Evolutionary conservation across 768 basidiomycete species (phyloP), one percentile per base, ranked within the genome.

Genomic region (Pleurotus djamor): DNA sequence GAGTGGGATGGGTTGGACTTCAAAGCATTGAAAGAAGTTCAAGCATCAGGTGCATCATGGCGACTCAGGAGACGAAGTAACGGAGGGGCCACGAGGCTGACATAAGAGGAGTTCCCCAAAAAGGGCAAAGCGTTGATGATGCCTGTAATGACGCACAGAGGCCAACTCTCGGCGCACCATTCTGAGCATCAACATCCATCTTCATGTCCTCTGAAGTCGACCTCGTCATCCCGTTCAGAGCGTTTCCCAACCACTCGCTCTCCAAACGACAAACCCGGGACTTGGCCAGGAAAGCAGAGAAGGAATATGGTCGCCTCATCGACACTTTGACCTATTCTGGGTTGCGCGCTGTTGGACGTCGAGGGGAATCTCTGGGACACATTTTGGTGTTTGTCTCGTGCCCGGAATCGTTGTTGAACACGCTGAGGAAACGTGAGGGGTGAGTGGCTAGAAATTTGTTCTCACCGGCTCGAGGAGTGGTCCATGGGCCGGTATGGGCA

Each of bases 331-430:
- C 75, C 13, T 74, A 78, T 13, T 85, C 84, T 2, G 88, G 88
- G 3, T 73, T 95, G 49, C 81, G 81, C 51, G 89, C 86, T 0
- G 88, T 90, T 1, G 91, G 90, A 8, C 78, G 91, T 60, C 78
- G 87, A 21, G 93, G 93, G n/a, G 88, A 89, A 66, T 80, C 81
- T 7, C 74, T 89, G 52, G 90, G 89, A 1, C 86, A 94, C 63
- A 70, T 95, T 5, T 75, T 95, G 4, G 74, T 96, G 5, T 85
- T 97, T 60, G 83, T 97, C 9, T 77, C 79, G 7, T 93, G 91
- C 62, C 85, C 89, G 0, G 75, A 81, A 44, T 75, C 76, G 37
- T 80, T 85, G 51, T 74, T 97, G 16, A 68, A 80, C 28, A 81
- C 82, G 48, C 79, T 96, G 7, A 83, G 90, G 0, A 84, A 84